Base-by-base conservation (phyloP, 2,329 filamentous ascomycete genomes). In the Aureobasidium subglaciale region DNA sequence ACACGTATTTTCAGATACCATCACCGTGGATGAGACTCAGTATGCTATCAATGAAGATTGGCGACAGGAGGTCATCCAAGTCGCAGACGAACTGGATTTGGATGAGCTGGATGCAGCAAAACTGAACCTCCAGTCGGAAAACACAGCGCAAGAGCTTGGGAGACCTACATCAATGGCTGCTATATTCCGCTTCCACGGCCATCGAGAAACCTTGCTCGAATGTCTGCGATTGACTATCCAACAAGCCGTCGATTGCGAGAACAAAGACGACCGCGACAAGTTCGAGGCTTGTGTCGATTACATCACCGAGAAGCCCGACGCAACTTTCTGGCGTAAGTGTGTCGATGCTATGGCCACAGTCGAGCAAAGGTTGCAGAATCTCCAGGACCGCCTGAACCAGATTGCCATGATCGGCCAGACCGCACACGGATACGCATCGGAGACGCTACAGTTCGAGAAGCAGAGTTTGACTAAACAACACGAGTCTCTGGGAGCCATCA, bases 21-120 rank as follows among this genome's bases (percentile, higher is more conserved):
- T 97, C 62, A 82, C 76, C 30, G 73, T 96, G 57, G 81, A 82
- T 63, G 86, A 84, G 59, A 79, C 82, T 30, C 83, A 91, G 64
- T 97, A 90, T 70, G 75, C 79, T 20, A 77, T 99, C 73, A 96
- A 95, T 71, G 81, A 88, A 56, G 85, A 90, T 59, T 97, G 99
- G 71, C 84, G 92, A 66, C 86, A 96, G 70, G 84, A 86, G 62
- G 82, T 85, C 22, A 77, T 95, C 29, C 82, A 89, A 63, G 78
- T 99, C 34, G 88, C 92, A 55, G 91, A 97, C 70, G 88, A 90
- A 63, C 78, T 96, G 59, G 85, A 96, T 64, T 78, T 99, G 52
- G 91, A 99, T 71, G 95, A 99, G 71, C 69, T 95, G 56, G 83
- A 93, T 63, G 87, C 92, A 16, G 88, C 90, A 9, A 79, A 81